Percentiles rank a stretch among this genome's conserved stretches.
Conservation (phyloP, 768 basidiomycete species). For the Royoungia palumana region DNA sequence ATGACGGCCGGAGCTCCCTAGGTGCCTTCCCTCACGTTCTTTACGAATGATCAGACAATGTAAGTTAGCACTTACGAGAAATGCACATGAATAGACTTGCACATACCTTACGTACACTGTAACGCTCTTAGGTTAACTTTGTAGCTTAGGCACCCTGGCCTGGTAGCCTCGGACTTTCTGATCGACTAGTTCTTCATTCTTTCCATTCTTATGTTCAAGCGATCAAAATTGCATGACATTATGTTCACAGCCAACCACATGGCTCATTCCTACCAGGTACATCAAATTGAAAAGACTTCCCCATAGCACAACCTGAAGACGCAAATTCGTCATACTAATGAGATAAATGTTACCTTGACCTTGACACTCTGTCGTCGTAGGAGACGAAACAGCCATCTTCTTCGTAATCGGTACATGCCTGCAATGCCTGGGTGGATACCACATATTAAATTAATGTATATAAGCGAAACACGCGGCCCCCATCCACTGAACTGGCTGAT, state of each 20-base stretch:
- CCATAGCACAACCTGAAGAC: background rate
- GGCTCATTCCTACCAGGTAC: too few relatives aligned
- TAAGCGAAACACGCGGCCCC: constrained; percentile 54
- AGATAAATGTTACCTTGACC: constrained; percentile 37
- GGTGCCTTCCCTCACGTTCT: background rate
- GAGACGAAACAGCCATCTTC: constrained; percentile 59
- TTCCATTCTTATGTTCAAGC: background rate
- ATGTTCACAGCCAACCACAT: too few relatives aligned
- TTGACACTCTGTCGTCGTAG: constrained; percentile 48
- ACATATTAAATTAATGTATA: constrained; percentile 60
- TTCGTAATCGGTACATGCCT: constrained; percentile 46
- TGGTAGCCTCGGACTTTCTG: background rate
- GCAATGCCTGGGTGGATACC: constrained; percentile 62
- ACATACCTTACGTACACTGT: too few relatives aligned
- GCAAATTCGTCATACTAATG: background rate
- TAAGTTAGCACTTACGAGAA: too few relatives aligned
- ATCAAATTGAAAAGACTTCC: background rate
- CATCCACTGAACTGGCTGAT: constrained; percentile 55
- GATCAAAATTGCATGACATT: too few relatives aligned
- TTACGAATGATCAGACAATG: background rate
- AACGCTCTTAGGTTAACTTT: too few relatives aligned
- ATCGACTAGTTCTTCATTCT: background rate
- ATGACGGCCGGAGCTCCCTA: background rate
- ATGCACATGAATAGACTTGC: background rate
- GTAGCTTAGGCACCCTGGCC: background rate